phyloP scores from a whole-genome alignment of 1,284 basidiomycete species.

The Sanghuangporus baumii region DNA sequence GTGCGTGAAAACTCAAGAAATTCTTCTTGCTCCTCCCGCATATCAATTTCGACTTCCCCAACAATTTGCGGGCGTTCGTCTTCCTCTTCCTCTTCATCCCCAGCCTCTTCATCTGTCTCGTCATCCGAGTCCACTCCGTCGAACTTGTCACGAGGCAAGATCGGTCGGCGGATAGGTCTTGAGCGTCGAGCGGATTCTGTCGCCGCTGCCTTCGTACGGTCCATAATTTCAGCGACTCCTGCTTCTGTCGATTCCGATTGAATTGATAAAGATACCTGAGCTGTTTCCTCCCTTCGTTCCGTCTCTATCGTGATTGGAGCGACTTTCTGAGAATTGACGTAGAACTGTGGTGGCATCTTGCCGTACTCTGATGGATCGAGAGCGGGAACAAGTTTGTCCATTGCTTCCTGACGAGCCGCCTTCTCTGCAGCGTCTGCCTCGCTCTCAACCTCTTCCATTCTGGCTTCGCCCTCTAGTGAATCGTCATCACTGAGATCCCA shows the following conservation, averaged over 20 bases:
- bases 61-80: conserved; percentile 75
- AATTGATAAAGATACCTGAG: conserved; percentile 1
- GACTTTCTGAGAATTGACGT: conserved; percentile 62
- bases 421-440: conserved; percentile 25
- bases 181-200: conserved; percentile 15
- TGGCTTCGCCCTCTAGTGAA: conserved; percentile 35
- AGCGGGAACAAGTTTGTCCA: conserved; percentile 67
- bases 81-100: conserved; percentile 59
- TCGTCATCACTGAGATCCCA: conserved; percentile 43
- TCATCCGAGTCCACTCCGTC: conserved; percentile 86
- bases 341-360: conserved; percentile 68
- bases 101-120: conserved; percentile 62
- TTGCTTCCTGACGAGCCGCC: conserved; percentile 47
- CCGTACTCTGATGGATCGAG: conserved; percentile 73
- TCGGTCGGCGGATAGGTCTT: conserved; percentile 61
- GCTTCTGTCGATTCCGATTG: not conserved
- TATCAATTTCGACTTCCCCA: conserved; percentile 80
- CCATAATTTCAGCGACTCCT: conserved; percentile 16
- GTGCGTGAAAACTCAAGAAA: conserved; percentile 91
- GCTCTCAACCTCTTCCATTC: conserved; percentile 30
- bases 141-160: conserved; percentile 72
- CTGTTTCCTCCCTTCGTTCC: conserved; percentile 26
- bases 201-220: not conserved
- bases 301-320: conserved; percentile 44
- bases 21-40: conserved; percentile 86